These are phyloP conservation scores for Flagelloscypha sp. DNA, from an alignment of 768 basidiomycete genomes.

Conservation along the genomic window DNA sequence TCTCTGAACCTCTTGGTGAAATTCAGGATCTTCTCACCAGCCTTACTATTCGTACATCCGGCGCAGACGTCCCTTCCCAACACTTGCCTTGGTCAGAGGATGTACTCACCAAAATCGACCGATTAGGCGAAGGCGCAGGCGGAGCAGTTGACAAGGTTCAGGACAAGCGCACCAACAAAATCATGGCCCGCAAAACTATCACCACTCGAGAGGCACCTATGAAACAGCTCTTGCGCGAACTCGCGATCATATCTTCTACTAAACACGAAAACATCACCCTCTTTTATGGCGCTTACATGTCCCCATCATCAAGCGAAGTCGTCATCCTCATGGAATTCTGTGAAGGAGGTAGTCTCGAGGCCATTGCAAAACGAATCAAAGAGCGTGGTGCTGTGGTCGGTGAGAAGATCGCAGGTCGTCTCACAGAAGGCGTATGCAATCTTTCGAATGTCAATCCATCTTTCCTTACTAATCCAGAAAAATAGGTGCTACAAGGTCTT, in stretches of 20 bases:
- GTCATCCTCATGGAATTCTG: conserved; percentile 91
- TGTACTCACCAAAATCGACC: conserved; percentile 62
- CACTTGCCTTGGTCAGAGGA: conserved; percentile 53
- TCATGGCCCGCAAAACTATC: conserved; percentile 94
- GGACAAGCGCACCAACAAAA: conserved; percentile 67
- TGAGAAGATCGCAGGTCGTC: conserved; percentile 82
- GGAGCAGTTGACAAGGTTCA: conserved; percentile 93
- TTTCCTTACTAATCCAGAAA: conserved; percentile 8
- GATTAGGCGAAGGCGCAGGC: conserved; percentile 91
- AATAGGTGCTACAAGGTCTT: conserved; percentile 82
- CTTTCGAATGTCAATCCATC: conserved; percentile 4
- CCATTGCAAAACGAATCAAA: conserved; percentile 78
- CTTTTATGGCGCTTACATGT: conserved; percentile 90
- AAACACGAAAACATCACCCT: conserved; percentile 80
- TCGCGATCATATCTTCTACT: conserved; percentile 81
- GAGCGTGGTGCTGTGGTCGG: conserved; percentile 71
- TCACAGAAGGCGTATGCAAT: conserved; percentile 80
- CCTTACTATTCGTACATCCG: conserved; percentile 23
- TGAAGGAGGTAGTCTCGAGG: conserved; percentile 85
- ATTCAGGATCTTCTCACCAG: conserved; percentile 30
- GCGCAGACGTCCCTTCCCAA: conserved; percentile 16
- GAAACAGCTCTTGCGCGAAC: conserved; percentile 88
- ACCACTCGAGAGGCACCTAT: conserved; percentile 84
- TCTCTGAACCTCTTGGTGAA: conserved; percentile 27
- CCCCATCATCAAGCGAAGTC: conserved; percentile 81